Evolutionary conservation across 768 basidiomycete genomes (phyloP), one percentile per base, ranked within the genome.

Genomic region (Boletus patriciae): DNA sequence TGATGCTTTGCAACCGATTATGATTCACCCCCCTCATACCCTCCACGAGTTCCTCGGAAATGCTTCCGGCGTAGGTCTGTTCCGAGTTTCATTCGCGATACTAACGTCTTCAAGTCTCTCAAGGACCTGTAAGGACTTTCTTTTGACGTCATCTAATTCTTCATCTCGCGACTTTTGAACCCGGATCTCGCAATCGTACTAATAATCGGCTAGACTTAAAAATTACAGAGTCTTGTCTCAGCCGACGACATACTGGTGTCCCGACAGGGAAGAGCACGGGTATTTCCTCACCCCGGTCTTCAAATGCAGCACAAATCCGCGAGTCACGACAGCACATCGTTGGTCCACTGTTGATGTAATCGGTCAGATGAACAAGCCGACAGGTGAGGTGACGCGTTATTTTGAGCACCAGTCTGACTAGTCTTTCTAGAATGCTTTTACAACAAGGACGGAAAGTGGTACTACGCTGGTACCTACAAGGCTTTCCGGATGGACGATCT

Each of bases 221-320:
- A 84, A 84, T 58, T 87, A 90, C 66, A 83, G 84, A 44, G 78
- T 88, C 41, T 76, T 92, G 38, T 83, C 87, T 52, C 81, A 84
- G 54, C 67, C 75, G 7, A 90, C 86, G 18, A 90, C 90, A 3
- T 77, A 78, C 36, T 92, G 90, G 90, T 91, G 90, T 64, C 82
- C 87, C 3, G 88, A 89, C 45, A 83, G 85, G 49, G 90, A 92
- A 74, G 90, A 91, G 60, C 88, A 92, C 54, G 90, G 90, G 3
- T 92, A 87, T 64, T 83, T 85, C 67, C 82, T 91, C 51, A 78
- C 83, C 2, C 88, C 90, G 0, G 66, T 80, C 13, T 92, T 85
- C 78, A 90, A 88, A 65, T 92, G 90, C 66, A 86, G 67, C 70
- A 92, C 90, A 25, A 91, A 90, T 64, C 88, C 88, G 18, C 84